Evolutionary conservation across 371 early-diverging fungal genomes (phyloP), one percentile per base, ranked within the genome.

Genomic region (Syncephalis plumigaleata): DNA sequence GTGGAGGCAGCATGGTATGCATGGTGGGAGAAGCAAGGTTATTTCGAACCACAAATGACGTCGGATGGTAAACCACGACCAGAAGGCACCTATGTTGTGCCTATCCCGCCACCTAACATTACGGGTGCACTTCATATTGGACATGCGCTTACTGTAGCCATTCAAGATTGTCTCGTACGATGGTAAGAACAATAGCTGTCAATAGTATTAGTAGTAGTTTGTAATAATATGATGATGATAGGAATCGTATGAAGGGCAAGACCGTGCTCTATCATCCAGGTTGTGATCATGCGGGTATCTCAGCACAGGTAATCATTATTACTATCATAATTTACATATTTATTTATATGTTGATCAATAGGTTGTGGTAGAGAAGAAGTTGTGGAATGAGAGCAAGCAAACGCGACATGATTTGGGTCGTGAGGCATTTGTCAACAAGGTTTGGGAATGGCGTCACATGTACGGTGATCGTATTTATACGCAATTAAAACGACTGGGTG

Each of bases 231-330:
- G 51, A 95, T 55, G 72, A 82, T n/a, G 79, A 99, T 60, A 96
- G 93, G 91, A 91, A 97, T 65, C 81, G 99, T 48, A 95, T 98
- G 95, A 77, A 84, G 54, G 96, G 97, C 26, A 79, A 93, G 61
- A 83, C 94, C 7, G 85, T 88, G 2, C 71, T 99, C 45, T 98
- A 82, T 66, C 78, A 92, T 47, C 96, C 97, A n/a, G 99, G 99
- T 46, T 81, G 82, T 42, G 99, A 99, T 64, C 99, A 99, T 61
- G 99, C 99, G 13, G 98, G 98, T 61, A 98, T 99, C 59, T 88
- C 98, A 18, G 92, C 96, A 26, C 99, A 99, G 64, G 96, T 26
- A 99, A 99, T 63, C 73, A n/a, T n/a, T n/a, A n/a, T n/a, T n/a
- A n/a, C n/a, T n/a, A n/a, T n/a, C n/a, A n/a, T n/a, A n/a, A n/a